A percentile compares a stretch with the other conserved stretches of the same genome.
Conservation (phyloP, 306 rosid genomes). For the Mimosa pudica region DNA sequence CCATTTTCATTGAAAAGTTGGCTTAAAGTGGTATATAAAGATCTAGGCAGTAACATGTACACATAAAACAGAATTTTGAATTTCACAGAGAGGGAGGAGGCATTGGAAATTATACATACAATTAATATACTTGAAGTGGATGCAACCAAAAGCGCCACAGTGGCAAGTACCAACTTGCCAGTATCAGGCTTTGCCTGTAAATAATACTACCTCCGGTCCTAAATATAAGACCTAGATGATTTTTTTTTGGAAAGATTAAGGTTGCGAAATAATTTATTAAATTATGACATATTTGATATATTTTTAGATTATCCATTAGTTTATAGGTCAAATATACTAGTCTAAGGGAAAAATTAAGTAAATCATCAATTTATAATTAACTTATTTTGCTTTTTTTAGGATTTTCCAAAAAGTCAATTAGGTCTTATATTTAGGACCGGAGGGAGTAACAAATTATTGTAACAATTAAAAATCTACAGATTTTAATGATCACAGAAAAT, state of each 20-base stretch:
- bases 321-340: too few relatives aligned
- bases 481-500: conserved; percentile 23
- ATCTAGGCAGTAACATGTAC: conserved; percentile 13
- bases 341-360: too few relatives aligned
- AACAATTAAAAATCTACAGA: not conserved
- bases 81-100: not conserved
- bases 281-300: too few relatives aligned
- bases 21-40: not conserved
- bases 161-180: conserved; percentile 59
- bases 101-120: conserved; percentile 44
- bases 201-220: not conserved
- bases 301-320: too few relatives aligned
- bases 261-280: too few relatives aligned
- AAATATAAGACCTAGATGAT: not conserved
- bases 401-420: too few relatives aligned
- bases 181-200: conserved; percentile 71
- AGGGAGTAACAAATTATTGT: too few relatives aligned
- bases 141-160: conserved; percentile 66
- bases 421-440: too few relatives aligned
- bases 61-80: not conserved
- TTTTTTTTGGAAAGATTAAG: too few relatives aligned
- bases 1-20: conserved; percentile 30
- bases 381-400: too few relatives aligned
- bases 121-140: conserved; percentile 70
- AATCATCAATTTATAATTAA: too few relatives aligned